phyloP scores from a whole-genome alignment of 169 alveolate species.

The Plasmodium billcollinsi region DNA sequence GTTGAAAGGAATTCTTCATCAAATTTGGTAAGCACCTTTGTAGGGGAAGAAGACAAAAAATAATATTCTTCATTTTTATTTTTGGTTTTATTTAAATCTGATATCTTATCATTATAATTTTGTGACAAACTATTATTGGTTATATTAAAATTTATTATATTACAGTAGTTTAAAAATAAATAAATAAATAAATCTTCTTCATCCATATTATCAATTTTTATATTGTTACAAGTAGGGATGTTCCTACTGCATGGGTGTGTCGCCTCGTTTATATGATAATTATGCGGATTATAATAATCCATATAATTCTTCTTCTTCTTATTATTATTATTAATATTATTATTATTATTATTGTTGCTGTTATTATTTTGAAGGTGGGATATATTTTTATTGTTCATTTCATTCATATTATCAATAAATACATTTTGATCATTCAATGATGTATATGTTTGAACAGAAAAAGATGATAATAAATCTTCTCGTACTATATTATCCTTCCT shows the following conservation, averaged over 20 bases:
- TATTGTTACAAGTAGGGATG: not conserved
- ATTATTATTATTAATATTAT: not conserved
- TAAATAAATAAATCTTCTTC: conserved; percentile 53
- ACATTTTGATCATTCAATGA: no score
- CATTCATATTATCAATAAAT: not conserved
- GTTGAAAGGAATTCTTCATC: not conserved
- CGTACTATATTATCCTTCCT: not conserved
- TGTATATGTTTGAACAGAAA: no score
- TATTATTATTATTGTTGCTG: not conserved
- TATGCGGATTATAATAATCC: not conserved
- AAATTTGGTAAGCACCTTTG: not conserved
- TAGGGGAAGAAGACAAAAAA: not conserved
- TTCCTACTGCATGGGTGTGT: no score
- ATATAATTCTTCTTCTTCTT: not conserved
- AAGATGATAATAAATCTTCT: no score
- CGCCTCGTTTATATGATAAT: not conserved
- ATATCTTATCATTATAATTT: not conserved
- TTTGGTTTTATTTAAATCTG: not conserved
- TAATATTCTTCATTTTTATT: not conserved
- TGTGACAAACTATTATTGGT: not conserved
- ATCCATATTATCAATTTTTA: conserved; percentile 43
- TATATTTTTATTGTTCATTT: not conserved
- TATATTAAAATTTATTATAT: conserved; percentile 20
- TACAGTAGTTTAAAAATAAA: conserved; percentile 60
- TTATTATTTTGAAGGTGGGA: not conserved